These are phyloP conservation scores for Ustilago shanxiensis DNA, from an alignment of 1,284 basidiomycete genomes.

Conservation along the genomic window DNA sequence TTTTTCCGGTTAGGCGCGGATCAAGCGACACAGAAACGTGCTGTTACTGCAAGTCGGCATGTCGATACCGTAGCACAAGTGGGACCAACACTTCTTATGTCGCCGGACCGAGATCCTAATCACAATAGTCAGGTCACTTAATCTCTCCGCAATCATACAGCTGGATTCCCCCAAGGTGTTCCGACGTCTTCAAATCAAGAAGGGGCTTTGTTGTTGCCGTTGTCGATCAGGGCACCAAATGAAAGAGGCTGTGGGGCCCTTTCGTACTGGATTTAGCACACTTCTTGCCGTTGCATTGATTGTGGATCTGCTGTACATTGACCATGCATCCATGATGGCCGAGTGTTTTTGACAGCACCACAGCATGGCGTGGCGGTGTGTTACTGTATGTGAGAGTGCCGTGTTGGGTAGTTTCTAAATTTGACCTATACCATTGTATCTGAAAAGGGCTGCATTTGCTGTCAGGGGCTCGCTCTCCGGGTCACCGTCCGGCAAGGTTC, in stretches of 20 bases:
- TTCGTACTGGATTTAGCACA: neutral
- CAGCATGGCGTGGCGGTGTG: neutral
- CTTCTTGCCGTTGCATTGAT: neutral
- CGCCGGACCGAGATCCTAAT: no score
- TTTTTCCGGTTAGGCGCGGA: no score
- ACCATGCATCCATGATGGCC: no score
- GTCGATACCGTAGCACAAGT: no score
- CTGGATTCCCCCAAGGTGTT: neutral
- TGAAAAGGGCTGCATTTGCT: neutral
- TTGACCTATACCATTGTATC: neutral
- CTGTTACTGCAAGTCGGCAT: no score
- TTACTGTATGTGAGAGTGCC: neutral
- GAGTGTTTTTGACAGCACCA: neutral
- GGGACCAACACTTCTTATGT: no score
- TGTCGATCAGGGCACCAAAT: neutral
- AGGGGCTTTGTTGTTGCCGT: no score
- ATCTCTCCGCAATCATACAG: neutral
- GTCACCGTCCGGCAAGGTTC: neutral
- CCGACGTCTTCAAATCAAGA: slow-evolving; percentile 4
- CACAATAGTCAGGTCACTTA: neutral
- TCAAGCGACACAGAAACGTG: no score
- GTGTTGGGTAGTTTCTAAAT: neutral
- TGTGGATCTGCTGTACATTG: neutral
- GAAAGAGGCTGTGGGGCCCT: neutral
- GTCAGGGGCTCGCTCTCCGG: neutral